Evolutionary conservation across 2,329 filamentous ascomycete species (phyloP).

Genomic region (Mariannaea sp.): DNA sequence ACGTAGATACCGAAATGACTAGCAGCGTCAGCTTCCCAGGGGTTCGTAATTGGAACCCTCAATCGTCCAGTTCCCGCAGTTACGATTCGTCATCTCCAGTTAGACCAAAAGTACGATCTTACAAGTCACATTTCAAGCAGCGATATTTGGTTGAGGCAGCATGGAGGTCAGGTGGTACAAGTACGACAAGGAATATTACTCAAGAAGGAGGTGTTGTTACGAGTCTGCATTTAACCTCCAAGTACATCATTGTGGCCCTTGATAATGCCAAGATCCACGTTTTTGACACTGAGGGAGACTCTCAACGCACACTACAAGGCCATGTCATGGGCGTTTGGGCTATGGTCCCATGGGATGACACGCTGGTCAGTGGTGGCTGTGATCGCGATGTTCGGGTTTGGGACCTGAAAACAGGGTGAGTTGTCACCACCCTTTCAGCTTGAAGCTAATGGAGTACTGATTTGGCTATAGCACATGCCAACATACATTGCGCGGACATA

Average conservation of each 20-base stretch:
- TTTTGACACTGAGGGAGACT: slow-evolving; percentile 88
- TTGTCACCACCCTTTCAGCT: slow-evolving; percentile 5
- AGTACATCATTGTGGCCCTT: slow-evolving; percentile 96
- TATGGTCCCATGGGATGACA: slow-evolving; percentile 97
- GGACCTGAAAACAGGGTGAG: slow-evolving; percentile 91
- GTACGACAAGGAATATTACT: slow-evolving; percentile 84
- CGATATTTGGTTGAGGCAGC: slow-evolving; percentile 96
- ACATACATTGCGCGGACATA: slow-evolving; percentile 89
- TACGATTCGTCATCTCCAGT: slow-evolving; percentile 54
- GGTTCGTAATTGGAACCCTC: slow-evolving; percentile 44
- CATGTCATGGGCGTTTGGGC: slow-evolving; percentile 99
- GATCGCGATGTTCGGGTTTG: slow-evolving; percentile 96
- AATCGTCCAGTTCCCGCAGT: slow-evolving; percentile 53
- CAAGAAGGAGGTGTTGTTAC: slow-evolving; percentile 97
- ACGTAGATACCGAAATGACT: slow-evolving; percentile 44
- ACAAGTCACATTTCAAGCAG: slow-evolving; percentile 97
- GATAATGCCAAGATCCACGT: slow-evolving; percentile 99
- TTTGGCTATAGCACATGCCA: slow-evolving; percentile 63
- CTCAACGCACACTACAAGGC: slow-evolving; percentile 86
- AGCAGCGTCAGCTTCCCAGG: slow-evolving; percentile 52
- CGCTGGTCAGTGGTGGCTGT: slow-evolving; percentile 92
- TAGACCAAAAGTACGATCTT: slow-evolving; percentile 72
- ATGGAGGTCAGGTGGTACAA: slow-evolving; percentile 89
- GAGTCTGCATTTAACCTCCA: slow-evolving; percentile 88
- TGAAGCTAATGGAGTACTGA: slow-evolving; percentile 24